Base-by-base conservation (phyloP, 2,329 filamentous ascomycete species). In the Sclerotinia trifoliorum region DNA sequence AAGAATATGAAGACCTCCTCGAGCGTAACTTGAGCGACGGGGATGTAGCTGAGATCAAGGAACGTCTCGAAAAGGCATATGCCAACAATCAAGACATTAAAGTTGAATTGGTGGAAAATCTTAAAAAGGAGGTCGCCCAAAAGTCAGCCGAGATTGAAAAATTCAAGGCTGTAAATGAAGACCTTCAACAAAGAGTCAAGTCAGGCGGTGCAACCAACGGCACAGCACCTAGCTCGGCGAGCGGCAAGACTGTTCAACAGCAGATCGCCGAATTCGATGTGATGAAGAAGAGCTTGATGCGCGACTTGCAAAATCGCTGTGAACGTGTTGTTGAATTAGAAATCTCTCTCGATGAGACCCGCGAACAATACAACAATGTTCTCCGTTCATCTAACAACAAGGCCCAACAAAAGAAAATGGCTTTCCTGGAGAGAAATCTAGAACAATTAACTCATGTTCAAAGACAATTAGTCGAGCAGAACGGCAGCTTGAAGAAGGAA, bases 381-480 rank as follows among this genome's bases (percentile, higher is more conserved):
- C 86, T 99, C 69, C 90, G 94, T 68, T 95, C 93, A 62, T 97
- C 93, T 73, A 99, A 99, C 84, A 98, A 96, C 84, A 91, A 95
- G 69, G 94, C 95, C 32, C 95, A 99, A 83, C 95, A 99, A 81
- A 99, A 99, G 90, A 99, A 99, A 87, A 98, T 99, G 92, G 96
- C 95, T 21, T 99, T 99, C 86, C 83, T 99, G 63, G 95, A 99
- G 83, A 90, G 95, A 78, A 99, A 99, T 79, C 88, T 99, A 52
- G 95, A 99, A 82, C 95, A 99, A 80, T 85, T 99, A 66, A 99
- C 95, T 4, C 93, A 97, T 77, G 95, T 99, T 66, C 95, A 99
- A 81, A 89, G 95, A 67, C 95, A 99, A 81, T 88, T 99, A 17
- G 95, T 99, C 44, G 95, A 99, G 83, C 95, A 99, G 80, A 99